A percentile compares a stretch with the other conserved stretches of the same genome.
Evolutionary conservation across 2,329 filamentous ascomycete genomes (phyloP).

Genomic region (Clarireedia paspali): DNA sequence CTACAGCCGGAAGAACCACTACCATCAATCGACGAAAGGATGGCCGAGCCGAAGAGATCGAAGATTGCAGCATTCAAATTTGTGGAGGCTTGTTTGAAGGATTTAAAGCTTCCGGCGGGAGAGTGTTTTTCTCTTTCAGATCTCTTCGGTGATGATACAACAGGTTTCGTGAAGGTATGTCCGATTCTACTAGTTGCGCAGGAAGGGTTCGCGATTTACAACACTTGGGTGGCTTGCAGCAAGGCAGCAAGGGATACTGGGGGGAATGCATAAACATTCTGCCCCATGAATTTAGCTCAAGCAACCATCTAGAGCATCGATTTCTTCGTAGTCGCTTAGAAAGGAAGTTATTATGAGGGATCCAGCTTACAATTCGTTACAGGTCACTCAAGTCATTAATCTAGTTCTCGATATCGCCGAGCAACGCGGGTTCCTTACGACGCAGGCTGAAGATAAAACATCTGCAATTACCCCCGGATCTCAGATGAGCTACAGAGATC

Average conservation of each 20-base stretch:
- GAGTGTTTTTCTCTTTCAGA: conserved; percentile 92
- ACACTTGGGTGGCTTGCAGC: too few relatives aligned
- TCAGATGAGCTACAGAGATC: conserved; percentile 67
- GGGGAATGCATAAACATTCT: neutral
- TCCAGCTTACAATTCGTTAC: conserved; percentile 6
- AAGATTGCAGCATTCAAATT: conserved; percentile 92
- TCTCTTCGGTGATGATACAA: conserved; percentile 88
- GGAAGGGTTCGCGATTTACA: neutral
- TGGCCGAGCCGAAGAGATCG: conserved; percentile 64
- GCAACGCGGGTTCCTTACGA: conserved; percentile 59
- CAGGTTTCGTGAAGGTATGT: conserved; percentile 85
- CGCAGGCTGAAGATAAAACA: conserved; percentile 44
- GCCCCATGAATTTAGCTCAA: neutral
- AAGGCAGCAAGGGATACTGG: neutral
- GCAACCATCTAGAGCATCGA: neutral
- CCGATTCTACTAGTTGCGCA: neutral
- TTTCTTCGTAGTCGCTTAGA: neutral
- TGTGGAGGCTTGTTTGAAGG: conserved; percentile 74
- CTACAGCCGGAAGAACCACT: conserved; percentile 59
- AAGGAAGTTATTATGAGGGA: neutral
- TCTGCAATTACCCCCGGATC: conserved; percentile 44
- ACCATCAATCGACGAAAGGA: conserved; percentile 57
- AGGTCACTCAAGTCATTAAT: conserved; percentile 89
- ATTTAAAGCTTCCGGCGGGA: conserved; percentile 68
- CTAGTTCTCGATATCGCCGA: conserved; percentile 82